Evolutionary conservation across 179 eudicot species (phyloP), one percentile per base, ranked within the genome.

Genomic region (Amaranthus tricolor): DNA sequence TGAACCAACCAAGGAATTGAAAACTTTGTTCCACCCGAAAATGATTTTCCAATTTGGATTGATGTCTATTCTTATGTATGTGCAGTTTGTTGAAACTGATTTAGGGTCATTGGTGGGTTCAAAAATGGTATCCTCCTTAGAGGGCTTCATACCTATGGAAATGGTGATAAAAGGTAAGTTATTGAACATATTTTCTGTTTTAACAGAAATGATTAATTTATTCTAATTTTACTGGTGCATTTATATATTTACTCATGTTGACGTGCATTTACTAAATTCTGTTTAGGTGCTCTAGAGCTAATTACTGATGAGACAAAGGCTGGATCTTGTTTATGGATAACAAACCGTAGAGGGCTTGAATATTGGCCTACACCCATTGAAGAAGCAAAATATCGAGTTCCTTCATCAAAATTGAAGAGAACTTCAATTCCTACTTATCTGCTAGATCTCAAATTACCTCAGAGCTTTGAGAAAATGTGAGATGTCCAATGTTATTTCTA

Each of bases 291-390:
- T 76, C 82, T 93, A 80, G 87, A 93, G 83, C 99, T 95, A 72
- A 91, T 95, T 62, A 78, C 68, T 24, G 93, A 95, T 85, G 93
- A 93, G 79, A 88, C 82, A 75, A 93, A 85, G 85, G 97, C 97
- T 77, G 99, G 99, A 20, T 77, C 91, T 59, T 95, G 99, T 81
- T 84, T 95, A 77, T 95, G 98, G 99, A 93, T 95, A 80, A 88
- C 95, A 69, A 91, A 91, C 13, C 89, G 97, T 71, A 87, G 91
- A 81, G 99, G 98, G 50, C 65, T 90, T 81, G 97, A 95, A 80
- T 95, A 95, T 79, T 93, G 98, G 99, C 98, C 98, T 64, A 87
- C 93, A 71, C 93, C 99, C 13, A 75, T 50, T 53, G 99, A 95
- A 86, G 91, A 93, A 91, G 91, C 91, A 73, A 91, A 93, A 83